phyloP scores from a whole-genome alignment of 768 basidiomycete species.

The Lentinula edodes region DNA sequence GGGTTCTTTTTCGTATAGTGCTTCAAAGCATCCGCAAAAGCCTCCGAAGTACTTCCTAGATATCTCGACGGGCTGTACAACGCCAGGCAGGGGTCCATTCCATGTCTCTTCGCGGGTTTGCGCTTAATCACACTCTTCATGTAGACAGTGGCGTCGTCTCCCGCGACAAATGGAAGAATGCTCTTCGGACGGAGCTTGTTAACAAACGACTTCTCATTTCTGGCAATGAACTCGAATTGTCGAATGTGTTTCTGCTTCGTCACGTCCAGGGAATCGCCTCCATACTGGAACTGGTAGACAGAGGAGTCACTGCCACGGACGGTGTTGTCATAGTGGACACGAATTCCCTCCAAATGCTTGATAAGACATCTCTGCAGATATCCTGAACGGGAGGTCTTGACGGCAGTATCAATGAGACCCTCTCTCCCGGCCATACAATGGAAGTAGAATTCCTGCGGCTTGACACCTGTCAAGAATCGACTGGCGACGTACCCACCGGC shows the following conservation, averaged over 20 bases:
- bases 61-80: slow-evolving; percentile 72
- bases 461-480: slow-evolving; percentile 96
- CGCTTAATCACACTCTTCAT: slow-evolving; percentile 88
- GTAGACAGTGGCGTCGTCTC: slow-evolving; percentile 60
- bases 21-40: slow-evolving; percentile 76
- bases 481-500: slow-evolving; percentile 98
- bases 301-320: slow-evolving; percentile 93
- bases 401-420: slow-evolving; percentile 97
- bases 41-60: slow-evolving; percentile 89
- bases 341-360: slow-evolving; percentile 96
- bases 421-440: slow-evolving; percentile 99
- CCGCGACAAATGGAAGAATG: slow-evolving; percentile 51
- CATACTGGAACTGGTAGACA: slow-evolving; percentile 94
- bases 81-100: slow-evolving; percentile 68
- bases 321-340: slow-evolving; percentile 96
- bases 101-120: slow-evolving; percentile 46
- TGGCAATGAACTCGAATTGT: slow-evolving; percentile 90
- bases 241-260: slow-evolving; percentile 95
- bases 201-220: slow-evolving; percentile 77
- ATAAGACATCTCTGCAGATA: slow-evolving; percentile 97
- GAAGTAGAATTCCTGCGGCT: slow-evolving; percentile 99
- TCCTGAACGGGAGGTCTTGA: slow-evolving; percentile 97
- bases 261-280: slow-evolving; percentile 94
- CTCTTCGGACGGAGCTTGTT: slow-evolving; percentile 61
- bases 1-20: slow-evolving; percentile 78